Evolutionary conservation across 1,284 basidiomycete genomes (phyloP), one percentile per base, ranked within the genome.

Genomic region (Puccinia horiana): DNA sequence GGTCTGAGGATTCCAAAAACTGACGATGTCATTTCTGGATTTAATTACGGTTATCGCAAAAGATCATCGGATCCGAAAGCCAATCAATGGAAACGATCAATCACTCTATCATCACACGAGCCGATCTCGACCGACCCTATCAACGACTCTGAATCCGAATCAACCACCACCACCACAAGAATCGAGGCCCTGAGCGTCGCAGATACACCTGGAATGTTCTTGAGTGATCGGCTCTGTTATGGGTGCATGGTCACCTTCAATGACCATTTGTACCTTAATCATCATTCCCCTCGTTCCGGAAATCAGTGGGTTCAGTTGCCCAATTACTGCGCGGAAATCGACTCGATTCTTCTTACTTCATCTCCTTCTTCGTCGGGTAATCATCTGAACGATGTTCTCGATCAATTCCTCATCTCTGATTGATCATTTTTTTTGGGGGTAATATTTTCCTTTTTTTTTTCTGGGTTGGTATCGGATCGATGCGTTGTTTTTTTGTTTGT

Each of bases 61-160:
- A 81, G 79, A 65, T 54, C 79, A 12, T 74, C 70, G 6, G 79
- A 81, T 52, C 70, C 52, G 29, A n/a, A 58, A 23, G 79, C 79
- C 12, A 47, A 74, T 52, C 11, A 70, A 49, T 81, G 79, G 79
- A 81, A 74, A 32, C 47, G 49, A 20, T 58, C 79, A 12, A 81
- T 74, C 42, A 81, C 79, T 18, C 35, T 81, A 49, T 44, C 79
- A 4, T 47, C 79, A 14, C 79, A 74, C 44, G 52, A 44, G 29
- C 6, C 37, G 65, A 1, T 6, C 26, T 20, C 52, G 9, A 35
- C 5, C 29, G 52, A 54, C 6, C 9, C 14, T 23, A 6, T 16
- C 29, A 44, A 56, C 49, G 56, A 14, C 4, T 3, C 72, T 16
- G n/a, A 16, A 26, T 2, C 16, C 54, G 26, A n/a, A n/a, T 23